These are phyloP conservation scores for Chlamydomonas incerta DNA, from an alignment of 139 green algal genomes.

Conservation along the genomic window DNA sequence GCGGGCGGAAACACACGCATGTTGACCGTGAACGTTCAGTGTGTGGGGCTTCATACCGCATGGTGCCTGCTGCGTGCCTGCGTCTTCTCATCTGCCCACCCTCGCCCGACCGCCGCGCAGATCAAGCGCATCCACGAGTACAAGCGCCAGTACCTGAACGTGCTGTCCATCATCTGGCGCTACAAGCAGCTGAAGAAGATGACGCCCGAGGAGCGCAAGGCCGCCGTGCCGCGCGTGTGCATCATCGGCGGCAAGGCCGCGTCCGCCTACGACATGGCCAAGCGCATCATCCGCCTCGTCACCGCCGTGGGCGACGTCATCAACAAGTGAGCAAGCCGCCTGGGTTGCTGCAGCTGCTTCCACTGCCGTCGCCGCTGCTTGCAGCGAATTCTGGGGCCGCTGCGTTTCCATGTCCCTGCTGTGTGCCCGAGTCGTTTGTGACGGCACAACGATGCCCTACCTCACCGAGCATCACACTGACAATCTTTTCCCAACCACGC, in stretches of 20 bases:
- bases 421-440: too few relatives aligned
- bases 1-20: too few relatives aligned
- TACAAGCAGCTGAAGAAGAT: constrained; percentile 96
- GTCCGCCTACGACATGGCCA: constrained; percentile 97
- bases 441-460: too few relatives aligned
- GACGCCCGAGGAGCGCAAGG: constrained; percentile 83
- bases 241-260: constrained; percentile 98
- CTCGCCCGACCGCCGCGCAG: constrained; percentile 54
- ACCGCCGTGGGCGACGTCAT: constrained; percentile 90
- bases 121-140: constrained; percentile 99
- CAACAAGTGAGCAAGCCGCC: constrained; percentile 73
- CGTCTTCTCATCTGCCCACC: neutral
- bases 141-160: constrained; percentile 98
- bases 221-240: constrained; percentile 87
- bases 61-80: neutral
- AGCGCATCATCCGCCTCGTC: constrained; percentile 98
- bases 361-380: too few relatives aligned
- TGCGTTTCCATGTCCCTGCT: too few relatives aligned
- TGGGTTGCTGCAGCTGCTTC: too few relatives aligned
- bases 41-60: too few relatives aligned
- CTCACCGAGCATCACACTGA: too few relatives aligned
- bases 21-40: too few relatives aligned
- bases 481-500: too few relatives aligned
- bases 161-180: constrained; percentile 88
- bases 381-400: too few relatives aligned